phyloP scores from a whole-genome alignment of 106 monocot species.

The Chionographis japonica region DNA sequence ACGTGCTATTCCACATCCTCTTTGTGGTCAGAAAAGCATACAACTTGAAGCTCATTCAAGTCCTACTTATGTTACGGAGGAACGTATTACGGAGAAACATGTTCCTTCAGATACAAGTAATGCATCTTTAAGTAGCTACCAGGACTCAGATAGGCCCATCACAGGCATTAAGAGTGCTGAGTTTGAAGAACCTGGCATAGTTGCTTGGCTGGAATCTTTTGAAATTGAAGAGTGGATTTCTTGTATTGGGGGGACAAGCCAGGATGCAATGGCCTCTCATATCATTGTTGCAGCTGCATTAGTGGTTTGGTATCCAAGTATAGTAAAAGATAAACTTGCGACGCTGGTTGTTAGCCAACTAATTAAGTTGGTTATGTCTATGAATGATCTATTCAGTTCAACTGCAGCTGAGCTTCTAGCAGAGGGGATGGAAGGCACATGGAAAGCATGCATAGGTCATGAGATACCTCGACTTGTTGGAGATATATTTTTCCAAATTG shows the following conservation, averaged over 20 bases:
- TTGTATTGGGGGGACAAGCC: constrained; percentile 74
- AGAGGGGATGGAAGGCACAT: constrained; percentile 91
- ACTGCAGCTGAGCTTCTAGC: constrained; percentile 97
- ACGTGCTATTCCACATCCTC: constrained; percentile 65
- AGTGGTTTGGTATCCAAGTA: constrained; percentile 96
- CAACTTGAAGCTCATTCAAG: constrained; percentile 15
- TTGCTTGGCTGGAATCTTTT: constrained; percentile 82
- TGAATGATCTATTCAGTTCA: constrained; percentile 83
- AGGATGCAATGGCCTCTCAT: constrained; percentile 85
- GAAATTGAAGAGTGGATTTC: constrained; percentile 86
- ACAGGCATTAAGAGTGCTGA: constrained; percentile 7
- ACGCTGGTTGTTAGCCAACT: constrained; percentile 56
- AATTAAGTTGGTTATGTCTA: constrained; percentile 88
- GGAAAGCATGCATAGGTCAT: constrained; percentile 66
- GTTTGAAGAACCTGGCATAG: constrained; percentile 37
- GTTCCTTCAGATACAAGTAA: not conserved
- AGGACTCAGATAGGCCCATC: not conserved
- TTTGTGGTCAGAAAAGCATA: constrained; percentile 33
- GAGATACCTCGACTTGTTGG: constrained; percentile 60
- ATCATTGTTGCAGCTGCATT: constrained; percentile 93
- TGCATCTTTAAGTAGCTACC: constrained; percentile 7
- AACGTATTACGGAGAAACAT: constrained; percentile 7
- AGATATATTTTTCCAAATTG: constrained; percentile 92
- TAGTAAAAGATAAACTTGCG: constrained; percentile 66
- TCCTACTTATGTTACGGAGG: constrained; percentile 11